Evolutionary conservation across 1,284 basidiomycete species (phyloP), one percentile per base, ranked within the genome.

Genomic region (Trametes hirsuta): DNA sequence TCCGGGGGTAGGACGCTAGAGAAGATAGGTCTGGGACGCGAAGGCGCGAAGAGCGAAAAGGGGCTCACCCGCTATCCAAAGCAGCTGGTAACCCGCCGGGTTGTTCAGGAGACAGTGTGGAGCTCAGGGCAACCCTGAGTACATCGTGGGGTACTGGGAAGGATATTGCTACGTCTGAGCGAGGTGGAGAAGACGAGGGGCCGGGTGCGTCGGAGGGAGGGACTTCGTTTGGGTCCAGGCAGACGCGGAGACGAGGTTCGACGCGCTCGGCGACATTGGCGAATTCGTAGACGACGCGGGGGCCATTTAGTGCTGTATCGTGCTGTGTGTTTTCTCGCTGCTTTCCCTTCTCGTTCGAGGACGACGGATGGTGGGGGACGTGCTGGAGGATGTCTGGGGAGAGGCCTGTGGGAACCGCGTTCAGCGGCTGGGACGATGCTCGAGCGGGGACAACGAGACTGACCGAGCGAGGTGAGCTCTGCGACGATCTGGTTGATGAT

Each of bases 401-500:
- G 58, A 70, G 63, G 24, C 70, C 80, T 77, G 18, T 84, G 73
- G 8, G 45, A 36, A 9, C 84, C 74, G 51, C 77, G 76, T 51
- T 81, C 74, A 53, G 46, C 39, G 6, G 36, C 22, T 15, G 35
- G 42, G 46, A 21, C 35, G 37, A 36, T 15, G 41, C n/a, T 35
- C 24, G 18, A 6, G 36, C n/a, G 34, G 21, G 34, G 30, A 40
- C 45, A 34, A 30, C 18, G 11, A 21, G 47, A 62, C 66, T 21
- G 9, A 8, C 95, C 95, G 53, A 96, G 79, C 6, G 85, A 81
- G 8, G 86, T 82, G 34, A 98, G 86, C 74, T 98, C 95, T 15
- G 80, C 77, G 0, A 92, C 93, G 47, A 96, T 87, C 72, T 90
- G 84, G 69, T 95, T 94, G 71, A 98, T 95, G 53, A 97, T 81